Base-by-base conservation (phyloP, 495 filamentous ascomycete species). In the Penicillium paxilli region DNA sequence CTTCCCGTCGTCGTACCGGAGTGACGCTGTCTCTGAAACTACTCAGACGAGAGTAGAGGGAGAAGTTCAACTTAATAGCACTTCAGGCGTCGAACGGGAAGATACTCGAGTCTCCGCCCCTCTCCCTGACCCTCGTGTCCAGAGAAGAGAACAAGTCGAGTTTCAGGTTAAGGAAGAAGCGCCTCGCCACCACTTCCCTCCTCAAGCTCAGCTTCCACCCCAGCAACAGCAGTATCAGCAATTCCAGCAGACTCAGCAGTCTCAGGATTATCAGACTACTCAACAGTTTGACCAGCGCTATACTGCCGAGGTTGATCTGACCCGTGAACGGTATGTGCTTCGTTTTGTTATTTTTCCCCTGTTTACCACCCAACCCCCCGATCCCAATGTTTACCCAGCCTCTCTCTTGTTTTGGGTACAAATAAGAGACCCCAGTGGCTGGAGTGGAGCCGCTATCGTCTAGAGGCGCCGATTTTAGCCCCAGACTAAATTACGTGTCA, bases 1-100 rank as follows among this genome's bases (percentile, higher is more conserved):
- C 87, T 96, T 98, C 87, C 93, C 93, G 81, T 96, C 91, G 72
- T 89, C 93, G 75, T 98, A 96, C 84, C 86, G 88, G 86, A 87
- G 80, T 83, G 90, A 94, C 85, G 83, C 84, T 83, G 88, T 85
- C 82, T 85, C 82, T 76, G 84, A 87, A 78, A 81, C 86, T 81
- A 85, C 86, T 77, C 83, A 81, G 74, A 86, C 78, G 77, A 83
- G 82, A 84, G 87, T 92, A 86, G 89, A 97, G 84, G 87, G 88
- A 77, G 87, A 94, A 78, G 85, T 87, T 78, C 86, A 88, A 70
- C 83, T 91, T 73, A 87, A 91, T 81, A 80, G 76, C 80, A 68
- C 79, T 79, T 79, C 80, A 76, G 79, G 83, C 88, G 83, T 83
- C 89, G 90, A 91, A 91, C 92, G 89, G 90, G 91, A 96, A 90